phyloP scores from a whole-genome alignment of 441 rosid species.

The California macrophylla region DNA sequence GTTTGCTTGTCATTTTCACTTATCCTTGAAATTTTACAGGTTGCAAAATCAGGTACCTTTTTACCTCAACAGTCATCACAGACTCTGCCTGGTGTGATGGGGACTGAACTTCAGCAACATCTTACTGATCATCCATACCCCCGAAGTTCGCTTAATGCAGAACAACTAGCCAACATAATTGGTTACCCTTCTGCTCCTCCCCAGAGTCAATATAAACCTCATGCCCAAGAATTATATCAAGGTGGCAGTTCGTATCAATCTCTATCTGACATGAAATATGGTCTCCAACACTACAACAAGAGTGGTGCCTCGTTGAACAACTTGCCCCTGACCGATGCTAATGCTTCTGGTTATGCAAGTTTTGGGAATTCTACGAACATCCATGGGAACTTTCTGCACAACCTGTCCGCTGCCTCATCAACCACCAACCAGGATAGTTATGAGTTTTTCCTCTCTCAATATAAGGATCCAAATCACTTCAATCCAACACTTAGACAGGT shows the following conservation, averaged over 20 bases:
- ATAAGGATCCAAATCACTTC: constrained; percentile 18
- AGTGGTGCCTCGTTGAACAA: constrained; percentile 18
- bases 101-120: constrained; percentile 18
- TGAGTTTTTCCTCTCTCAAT: constrained; percentile 19
- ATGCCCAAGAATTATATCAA: constrained; percentile 23
- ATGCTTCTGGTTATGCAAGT: constrained; percentile 23
- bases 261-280: constrained; percentile 20
- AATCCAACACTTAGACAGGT: constrained; percentile 27
- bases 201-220: constrained; percentile 14
- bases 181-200: constrained; percentile 19
- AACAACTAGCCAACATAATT: constrained; percentile 12
- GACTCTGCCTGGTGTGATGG: constrained; percentile 15
- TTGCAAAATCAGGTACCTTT: constrained; percentile 20
- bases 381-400: constrained; percentile 21
- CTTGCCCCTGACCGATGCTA: constrained; percentile 19
- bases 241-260: constrained; percentile 19
- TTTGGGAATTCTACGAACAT: constrained; percentile 17
- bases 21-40: constrained; percentile 15
- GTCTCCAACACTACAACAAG: constrained; percentile 12
- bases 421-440: constrained; percentile 21
- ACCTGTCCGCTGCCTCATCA: constrained; percentile 9
- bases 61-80: constrained; percentile 17
- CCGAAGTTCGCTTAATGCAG: constrained; percentile 16
- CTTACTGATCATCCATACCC: constrained; percentile 16
- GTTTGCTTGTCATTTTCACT: not conserved